Evolutionary conservation across 768 basidiomycete species (phyloP).

Genomic region (Boletellus ananas): DNA sequence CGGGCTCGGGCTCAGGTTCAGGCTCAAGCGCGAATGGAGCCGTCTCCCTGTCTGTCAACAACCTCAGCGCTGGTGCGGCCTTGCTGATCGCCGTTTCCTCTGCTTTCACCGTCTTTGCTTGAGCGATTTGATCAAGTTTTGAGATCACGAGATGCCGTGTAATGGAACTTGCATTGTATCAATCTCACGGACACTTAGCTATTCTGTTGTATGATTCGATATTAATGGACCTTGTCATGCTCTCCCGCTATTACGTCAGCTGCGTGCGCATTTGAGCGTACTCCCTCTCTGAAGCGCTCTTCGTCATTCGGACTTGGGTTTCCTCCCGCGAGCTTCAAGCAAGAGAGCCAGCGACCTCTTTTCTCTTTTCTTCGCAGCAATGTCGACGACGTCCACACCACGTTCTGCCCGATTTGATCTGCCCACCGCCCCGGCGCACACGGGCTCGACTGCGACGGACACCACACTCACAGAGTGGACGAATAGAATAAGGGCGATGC

Average conservation of each 20-base stretch:
- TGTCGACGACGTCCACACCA: conserved; percentile 30
- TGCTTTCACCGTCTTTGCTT: conserved; percentile 34
- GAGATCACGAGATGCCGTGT: neutral
- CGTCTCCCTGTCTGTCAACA: conserved; percentile 17
- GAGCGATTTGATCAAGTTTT: conserved; percentile 3
- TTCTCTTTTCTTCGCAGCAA: conserved; percentile 6
- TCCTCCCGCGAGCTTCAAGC: neutral
- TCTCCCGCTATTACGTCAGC: conserved; percentile 20
- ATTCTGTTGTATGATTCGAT: neutral
- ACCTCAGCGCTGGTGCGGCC: conserved; percentile 24
- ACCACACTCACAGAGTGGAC: conserved; percentile 78
- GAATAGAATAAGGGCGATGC: conserved; percentile 72
- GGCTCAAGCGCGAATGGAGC: conserved; percentile 16
- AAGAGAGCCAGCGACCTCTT: neutral
- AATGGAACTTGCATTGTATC: neutral
- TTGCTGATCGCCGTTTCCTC: conserved; percentile 34
- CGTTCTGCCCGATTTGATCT: conserved; percentile 35
- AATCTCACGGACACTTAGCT: neutral
- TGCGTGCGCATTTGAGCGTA: no score
- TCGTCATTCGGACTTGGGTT: neutral
- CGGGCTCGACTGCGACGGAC: conserved; percentile 39
- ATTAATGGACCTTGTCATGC: conserved; percentile 1
- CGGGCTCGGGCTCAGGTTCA: conserved; percentile 8
- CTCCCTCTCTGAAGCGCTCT: neutral
- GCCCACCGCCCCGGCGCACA: conserved; percentile 29